These are phyloP conservation scores for Aegilops umbellulata DNA, from an alignment of 176 grass and related monocot species.

Conservation along the genomic window DNA sequence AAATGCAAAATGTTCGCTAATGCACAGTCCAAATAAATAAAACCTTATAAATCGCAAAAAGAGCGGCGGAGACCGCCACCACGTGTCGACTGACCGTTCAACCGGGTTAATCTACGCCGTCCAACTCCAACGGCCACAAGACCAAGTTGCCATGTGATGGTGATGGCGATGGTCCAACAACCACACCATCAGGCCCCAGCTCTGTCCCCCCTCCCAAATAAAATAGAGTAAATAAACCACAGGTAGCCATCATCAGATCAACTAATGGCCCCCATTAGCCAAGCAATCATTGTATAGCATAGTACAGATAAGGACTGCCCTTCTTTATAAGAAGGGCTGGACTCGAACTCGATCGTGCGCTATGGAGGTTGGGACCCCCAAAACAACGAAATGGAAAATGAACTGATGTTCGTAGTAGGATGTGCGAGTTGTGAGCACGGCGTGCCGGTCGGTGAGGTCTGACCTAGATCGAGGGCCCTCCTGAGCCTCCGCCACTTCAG, in stretches of 20 bases:
- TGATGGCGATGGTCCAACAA: background rate
- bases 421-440: background rate
- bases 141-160: background rate
- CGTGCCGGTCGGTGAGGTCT: background rate
- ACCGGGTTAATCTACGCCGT: background rate
- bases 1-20: background rate
- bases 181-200: background rate
- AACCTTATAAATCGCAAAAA: background rate
- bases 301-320: background rate
- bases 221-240: background rate
- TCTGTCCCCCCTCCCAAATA: background rate
- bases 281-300: background rate
- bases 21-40: background rate
- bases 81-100: background rate
- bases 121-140: background rate
- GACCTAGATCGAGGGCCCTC: background rate
- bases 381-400: background rate
- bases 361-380: background rate
- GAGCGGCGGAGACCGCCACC: background rate
- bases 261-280: background rate
- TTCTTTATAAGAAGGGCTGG: background rate
- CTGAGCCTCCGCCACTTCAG: background rate
- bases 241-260: background rate
- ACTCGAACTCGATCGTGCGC: background rate
- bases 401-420: background rate